Evolutionary conservation across 306 rosid species (phyloP).

Genomic region (Argentina anserina): DNA sequence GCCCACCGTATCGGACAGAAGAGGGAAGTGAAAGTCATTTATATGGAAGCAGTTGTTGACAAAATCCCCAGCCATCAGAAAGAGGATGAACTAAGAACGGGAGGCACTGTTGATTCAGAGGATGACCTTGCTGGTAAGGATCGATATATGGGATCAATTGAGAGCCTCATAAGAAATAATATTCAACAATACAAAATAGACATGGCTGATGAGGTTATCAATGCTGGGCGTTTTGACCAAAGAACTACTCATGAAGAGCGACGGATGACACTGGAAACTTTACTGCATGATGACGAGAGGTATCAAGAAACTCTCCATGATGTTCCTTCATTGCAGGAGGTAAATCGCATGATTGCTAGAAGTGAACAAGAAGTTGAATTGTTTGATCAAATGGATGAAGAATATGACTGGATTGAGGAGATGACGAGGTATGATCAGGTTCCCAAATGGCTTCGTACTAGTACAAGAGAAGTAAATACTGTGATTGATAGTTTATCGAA

Average conservation of each 20-base stretch:
- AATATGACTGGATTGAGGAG: conserved; percentile 85
- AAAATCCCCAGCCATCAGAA: conserved; percentile 84
- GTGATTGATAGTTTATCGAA: conserved; percentile 73
- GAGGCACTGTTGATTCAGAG: conserved; percentile 75
- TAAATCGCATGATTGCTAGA: conserved; percentile 98
- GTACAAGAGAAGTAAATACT: conserved; percentile 70
- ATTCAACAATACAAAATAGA: conserved; percentile 97
- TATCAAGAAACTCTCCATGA: conserved; percentile 91
- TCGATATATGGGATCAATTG: conserved; percentile 91
- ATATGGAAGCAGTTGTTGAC: conserved; percentile 98
- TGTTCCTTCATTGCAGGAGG: conserved; percentile 93
- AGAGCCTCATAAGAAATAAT: conserved; percentile 90
- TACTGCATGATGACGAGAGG: conserved; percentile 93
- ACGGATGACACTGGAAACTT: conserved; percentile 87
- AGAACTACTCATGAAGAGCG: conserved; percentile 98
- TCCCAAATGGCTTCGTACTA: conserved; percentile 88
- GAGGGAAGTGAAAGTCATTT: conserved; percentile 92
- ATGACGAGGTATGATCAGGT: conserved; percentile 80
- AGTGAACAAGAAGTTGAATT: conserved; percentile 78
- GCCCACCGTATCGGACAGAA: conserved; percentile 98
- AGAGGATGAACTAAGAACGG: conserved; percentile 85
- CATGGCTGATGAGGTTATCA: conserved; percentile 99
- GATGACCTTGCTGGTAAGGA: conserved; percentile 98
- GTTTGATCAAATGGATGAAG: conserved; percentile 98
- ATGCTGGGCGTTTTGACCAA: conserved; percentile 99